Base-by-base conservation (phyloP, 1,284 basidiomycete species). In the Ustilago esculenta region DNA sequence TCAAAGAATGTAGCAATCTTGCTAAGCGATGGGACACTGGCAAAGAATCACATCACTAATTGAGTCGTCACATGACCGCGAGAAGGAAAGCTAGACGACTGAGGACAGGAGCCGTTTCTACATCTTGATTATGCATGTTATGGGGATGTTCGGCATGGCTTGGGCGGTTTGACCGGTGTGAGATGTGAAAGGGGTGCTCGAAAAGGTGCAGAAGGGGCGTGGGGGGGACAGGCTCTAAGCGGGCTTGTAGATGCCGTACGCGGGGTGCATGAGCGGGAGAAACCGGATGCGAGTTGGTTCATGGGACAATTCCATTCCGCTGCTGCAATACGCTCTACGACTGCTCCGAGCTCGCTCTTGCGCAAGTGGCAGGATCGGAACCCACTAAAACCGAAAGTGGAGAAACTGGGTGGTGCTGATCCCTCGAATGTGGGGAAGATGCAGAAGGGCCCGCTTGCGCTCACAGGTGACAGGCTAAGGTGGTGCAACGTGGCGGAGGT, bases 371-470 rank as follows among this genome's bases (percentile, higher is more conserved):
- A 51, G 18, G 20, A 49, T 34, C 24, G 24, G 23, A 32, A 46
- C 9, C 57, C 57, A 53, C 36, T 40, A 60, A 60, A 60, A 20
- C 57, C 57, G 50, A 49, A 5, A 8, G 14, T 33, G 30, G 17
- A 46, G 35, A 45, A 52, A 43, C 40, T 52, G 44, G 57, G 50
- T 46, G 39, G 32, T 25, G 10, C 21, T 23, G 14, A 29, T 39
- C 33, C 36, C 43, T 15, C 12, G 35, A 44, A 45, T 52, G 45
- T 17, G 46, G 44, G 39, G 37, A 41, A 12, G 25, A 40, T 46
- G 43, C 43, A 25, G 33, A 23, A 15, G 39, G n/a, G n/a, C n/a
- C n/a, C n/a, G n/a, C 12, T 20, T 42, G 41, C 29, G 17, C 20
- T 25, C 29, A 40, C 12, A 32, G 34, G 27, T 34, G 43, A 15